Evolutionary conservation across 2,329 filamentous ascomycete genomes (phyloP), one percentile per base, ranked within the genome.

Genomic region (Epichloe uncinata): DNA sequence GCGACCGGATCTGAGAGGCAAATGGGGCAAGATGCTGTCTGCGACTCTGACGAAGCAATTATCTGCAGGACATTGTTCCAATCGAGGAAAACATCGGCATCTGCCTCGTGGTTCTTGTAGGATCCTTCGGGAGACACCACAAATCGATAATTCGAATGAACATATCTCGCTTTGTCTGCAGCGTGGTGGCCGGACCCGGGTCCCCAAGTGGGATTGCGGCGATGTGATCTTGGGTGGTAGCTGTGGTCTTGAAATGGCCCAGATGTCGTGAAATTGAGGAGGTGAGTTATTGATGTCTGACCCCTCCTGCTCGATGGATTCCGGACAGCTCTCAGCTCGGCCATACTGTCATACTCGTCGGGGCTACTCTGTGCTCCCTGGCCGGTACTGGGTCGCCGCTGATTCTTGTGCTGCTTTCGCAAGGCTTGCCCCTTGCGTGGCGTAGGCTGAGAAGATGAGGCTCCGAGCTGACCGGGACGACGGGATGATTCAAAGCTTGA

Each of bases 101-200:
- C 88, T 43, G 79, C 76, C 22, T 87, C 85, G 63, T 97, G 89
- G 5, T 79, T 77, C 52, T 79, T 76, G 63, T 97, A 98, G 60
- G 84, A 79, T 51, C 81, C 84, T 50, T 80, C 76, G 3, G 93
- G 91, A 53, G 87, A 83, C 47, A 98, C 90, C 52, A 98, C 85
- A 65, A 98, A 98, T 50, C 93, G 85, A 64, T 98, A 98, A 66
- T 98, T 98, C 56, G 93, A 89, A 66, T 98, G 89, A 15, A 98
- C 77, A 51, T 77, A 91, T 74, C 86, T 82, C 51, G 90, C 85
- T 70, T 97, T 97, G 67, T 98, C 93, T 42, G 82, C 79, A 13
- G 87, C 82, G 66, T 96, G 89, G 66, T 95, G 87, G 26, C 90
- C 89, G 36, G 89, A 95, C 4, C 90, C 88, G 40, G 87, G 73